Conservation (phyloP, 345 rosid genomes). For the Rhodomyrtus tomentosa region DNA sequence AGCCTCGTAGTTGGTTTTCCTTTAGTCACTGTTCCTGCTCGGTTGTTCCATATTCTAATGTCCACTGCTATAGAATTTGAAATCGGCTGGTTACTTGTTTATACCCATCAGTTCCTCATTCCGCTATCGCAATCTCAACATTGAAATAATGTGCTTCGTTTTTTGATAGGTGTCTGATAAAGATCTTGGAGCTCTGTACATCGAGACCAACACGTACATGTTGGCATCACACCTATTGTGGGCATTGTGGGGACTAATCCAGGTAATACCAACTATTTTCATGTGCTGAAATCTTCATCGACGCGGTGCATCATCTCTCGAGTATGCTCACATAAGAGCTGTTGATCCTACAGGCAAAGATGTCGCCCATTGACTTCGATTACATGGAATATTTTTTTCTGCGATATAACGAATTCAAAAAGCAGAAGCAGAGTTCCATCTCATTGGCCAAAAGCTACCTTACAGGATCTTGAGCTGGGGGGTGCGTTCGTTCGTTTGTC, state of each 20-base stretch:
- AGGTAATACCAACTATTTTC: slow-evolving; percentile 29
- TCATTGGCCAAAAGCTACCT: slow-evolving; percentile 48
- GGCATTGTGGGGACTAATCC: slow-evolving; percentile 95
- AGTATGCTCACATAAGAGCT: not conserved
- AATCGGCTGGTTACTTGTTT: not conserved
- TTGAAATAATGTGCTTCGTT: not conserved
- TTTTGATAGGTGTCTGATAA: slow-evolving; percentile 35
- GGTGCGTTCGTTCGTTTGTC: not conserved
- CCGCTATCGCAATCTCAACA: not conserved
- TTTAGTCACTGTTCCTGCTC: not conserved
- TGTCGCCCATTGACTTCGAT: slow-evolving; percentile 87
- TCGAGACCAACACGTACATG: slow-evolving; percentile 65
- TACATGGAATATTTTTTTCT: slow-evolving; percentile 78
- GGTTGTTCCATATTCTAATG: not conserved
- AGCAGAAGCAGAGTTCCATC: slow-evolving; percentile 44
- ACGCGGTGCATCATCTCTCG: not conserved
- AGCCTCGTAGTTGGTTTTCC: not conserved
- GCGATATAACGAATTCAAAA: slow-evolving; percentile 77
- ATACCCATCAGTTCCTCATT: not conserved
- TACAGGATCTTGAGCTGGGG: slow-evolving; percentile 9
- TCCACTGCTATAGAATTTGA: not conserved
- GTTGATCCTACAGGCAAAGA: slow-evolving; percentile 50
- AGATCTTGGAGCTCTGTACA: slow-evolving; percentile 51
- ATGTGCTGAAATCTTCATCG: not conserved
- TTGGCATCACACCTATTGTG: slow-evolving; percentile 78